Percentiles rank a stretch among this genome's conserved stretches.
Conservation (phyloP, 2,329 filamentous ascomycete genomes). For the Polytolypa hystricis region DNA sequence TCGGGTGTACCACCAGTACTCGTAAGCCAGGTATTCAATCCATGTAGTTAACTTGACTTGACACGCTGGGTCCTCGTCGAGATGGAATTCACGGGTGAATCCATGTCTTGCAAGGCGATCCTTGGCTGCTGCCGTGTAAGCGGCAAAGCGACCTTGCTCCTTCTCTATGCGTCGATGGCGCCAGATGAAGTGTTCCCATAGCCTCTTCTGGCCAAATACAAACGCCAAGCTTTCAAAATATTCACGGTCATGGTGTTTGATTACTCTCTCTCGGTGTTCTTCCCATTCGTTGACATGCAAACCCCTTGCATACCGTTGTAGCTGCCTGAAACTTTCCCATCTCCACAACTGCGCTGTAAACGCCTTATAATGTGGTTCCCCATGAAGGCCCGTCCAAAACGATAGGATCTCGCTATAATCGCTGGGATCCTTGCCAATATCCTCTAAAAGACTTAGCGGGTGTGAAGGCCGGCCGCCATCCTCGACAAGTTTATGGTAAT, state of each 20-base stretch:
- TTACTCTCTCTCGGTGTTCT: not conserved
- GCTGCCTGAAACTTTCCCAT: not conserved
- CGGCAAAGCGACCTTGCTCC: not conserved
- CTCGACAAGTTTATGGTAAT: slow-evolving; percentile 5
- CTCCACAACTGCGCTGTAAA: not conserved
- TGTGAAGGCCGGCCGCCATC: slow-evolving; percentile 1
- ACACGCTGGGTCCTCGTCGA: slow-evolving; percentile 1
- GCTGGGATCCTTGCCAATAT: slow-evolving; percentile 1
- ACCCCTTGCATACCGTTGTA: not conserved
- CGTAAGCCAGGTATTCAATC: slow-evolving; percentile 5
- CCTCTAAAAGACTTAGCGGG: not conserved
- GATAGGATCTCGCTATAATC: slow-evolving; percentile 2
- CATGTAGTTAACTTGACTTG: slow-evolving; percentile 2
- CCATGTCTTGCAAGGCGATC: slow-evolving; percentile 3
- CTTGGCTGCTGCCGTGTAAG: not conserved
- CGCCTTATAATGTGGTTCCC: not conserved
- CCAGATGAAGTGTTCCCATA: not conserved
- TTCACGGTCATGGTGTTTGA: not conserved
- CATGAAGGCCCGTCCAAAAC: not conserved
- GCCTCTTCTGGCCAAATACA: not conserved
- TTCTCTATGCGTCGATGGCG: not conserved
- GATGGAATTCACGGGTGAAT: slow-evolving; percentile 1
- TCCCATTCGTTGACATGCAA: not conserved
- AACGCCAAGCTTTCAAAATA: not conserved
- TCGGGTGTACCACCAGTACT: slow-evolving; percentile 1